Conservation (phyloP, 768 basidiomycete species). For the Paxillus ammoniavirescens region DNA sequence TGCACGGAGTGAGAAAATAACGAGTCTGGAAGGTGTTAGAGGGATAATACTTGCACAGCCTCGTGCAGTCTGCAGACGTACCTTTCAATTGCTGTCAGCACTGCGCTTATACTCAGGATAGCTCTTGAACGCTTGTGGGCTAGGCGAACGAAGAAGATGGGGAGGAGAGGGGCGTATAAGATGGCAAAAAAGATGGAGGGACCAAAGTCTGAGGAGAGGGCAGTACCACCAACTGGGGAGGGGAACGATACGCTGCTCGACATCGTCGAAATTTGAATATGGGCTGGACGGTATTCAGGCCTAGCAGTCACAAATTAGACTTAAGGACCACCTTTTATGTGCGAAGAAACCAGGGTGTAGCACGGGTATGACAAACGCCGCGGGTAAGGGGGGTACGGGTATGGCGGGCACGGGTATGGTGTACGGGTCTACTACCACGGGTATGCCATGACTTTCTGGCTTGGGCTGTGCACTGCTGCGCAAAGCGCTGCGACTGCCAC, state of each 20-base stretch:
- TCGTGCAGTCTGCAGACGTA: slow-evolving; percentile 7
- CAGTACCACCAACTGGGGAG: slow-evolving; percentile 43
- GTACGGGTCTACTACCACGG: too few relatives aligned
- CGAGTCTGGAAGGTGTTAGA: slow-evolving; percentile 9
- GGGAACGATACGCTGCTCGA: slow-evolving; percentile 31
- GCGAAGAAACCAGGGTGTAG: too few relatives aligned
- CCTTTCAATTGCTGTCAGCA: slow-evolving; percentile 39
- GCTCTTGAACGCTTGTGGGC: slow-evolving; percentile 35
- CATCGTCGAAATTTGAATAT: neutral
- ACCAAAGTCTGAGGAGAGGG: slow-evolving; percentile 39
- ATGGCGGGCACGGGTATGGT: too few relatives aligned
- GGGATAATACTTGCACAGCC: neutral
- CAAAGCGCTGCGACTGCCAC: too few relatives aligned
- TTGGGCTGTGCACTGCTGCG: too few relatives aligned
- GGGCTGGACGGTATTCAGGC: too few relatives aligned
- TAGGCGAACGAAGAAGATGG: slow-evolving; percentile 36
- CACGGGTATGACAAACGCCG: too few relatives aligned
- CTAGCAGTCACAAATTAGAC: neutral
- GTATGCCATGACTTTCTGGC: too few relatives aligned
- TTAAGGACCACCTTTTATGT: neutral
- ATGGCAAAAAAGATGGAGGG: slow-evolving; percentile 43
- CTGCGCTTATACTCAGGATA: slow-evolving; percentile 33
- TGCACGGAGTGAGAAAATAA: slow-evolving; percentile 21
- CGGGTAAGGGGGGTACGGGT: too few relatives aligned
- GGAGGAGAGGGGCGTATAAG: slow-evolving; percentile 37